phyloP scores from a whole-genome alignment of 1,139 yeast species.

The Geotrichum candidum region DNA sequence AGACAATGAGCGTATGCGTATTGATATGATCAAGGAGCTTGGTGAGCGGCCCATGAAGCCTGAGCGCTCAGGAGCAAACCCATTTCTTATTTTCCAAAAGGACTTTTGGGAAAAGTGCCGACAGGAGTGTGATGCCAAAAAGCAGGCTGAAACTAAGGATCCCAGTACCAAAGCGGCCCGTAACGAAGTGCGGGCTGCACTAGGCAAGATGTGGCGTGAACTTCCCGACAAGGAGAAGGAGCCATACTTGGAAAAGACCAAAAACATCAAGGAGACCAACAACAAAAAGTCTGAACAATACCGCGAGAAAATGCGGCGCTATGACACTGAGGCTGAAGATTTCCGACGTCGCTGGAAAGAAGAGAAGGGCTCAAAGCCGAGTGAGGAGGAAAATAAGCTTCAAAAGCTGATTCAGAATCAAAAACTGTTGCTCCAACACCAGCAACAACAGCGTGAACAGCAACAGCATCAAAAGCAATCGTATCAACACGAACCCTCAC shows the following conservation, averaged over 20 bases:
- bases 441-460: conserved; percentile 5
- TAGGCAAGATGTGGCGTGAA: conserved; percentile 42
- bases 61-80: conserved; percentile 37
- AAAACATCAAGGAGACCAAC: conserved; percentile 34
- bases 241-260: conserved; percentile 36
- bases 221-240: conserved; percentile 36
- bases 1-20: conserved; percentile 35
- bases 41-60: conserved; percentile 40
- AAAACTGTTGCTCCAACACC: conserved; percentile 9
- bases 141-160: conserved; percentile 30
- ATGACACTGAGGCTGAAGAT: conserved; percentile 38
- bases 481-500: background rate
- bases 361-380: conserved; percentile 34
- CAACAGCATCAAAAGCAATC: background rate
- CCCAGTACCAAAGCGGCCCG: conserved; percentile 36
- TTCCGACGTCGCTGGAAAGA: conserved; percentile 38
- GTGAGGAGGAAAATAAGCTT: conserved; percentile 32
- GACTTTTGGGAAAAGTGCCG: conserved; percentile 41
- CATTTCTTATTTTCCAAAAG: conserved; percentile 41
- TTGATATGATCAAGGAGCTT: conserved; percentile 33
- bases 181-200: conserved; percentile 39
- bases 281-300: conserved; percentile 35
- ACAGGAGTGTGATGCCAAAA: conserved; percentile 34
- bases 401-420: conserved; percentile 20
- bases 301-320: conserved; percentile 31